Conservation (phyloP, 1,139 yeast species). For the Williopsis jadinii region DNA sequence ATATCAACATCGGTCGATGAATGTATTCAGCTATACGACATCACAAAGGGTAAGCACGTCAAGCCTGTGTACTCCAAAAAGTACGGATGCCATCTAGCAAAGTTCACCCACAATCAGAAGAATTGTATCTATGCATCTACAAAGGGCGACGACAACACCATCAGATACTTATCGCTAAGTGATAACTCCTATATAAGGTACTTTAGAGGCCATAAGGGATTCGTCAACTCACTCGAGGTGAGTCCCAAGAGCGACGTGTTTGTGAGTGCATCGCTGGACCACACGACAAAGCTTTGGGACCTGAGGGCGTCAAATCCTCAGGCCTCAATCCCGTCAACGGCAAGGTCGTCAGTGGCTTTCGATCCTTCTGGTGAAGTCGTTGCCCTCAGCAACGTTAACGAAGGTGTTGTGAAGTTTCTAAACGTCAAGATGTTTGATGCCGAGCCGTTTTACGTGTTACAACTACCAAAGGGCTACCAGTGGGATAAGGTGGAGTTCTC, state of each 20-base stretch:
- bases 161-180: conserved; percentile 68
- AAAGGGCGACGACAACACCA: conserved; percentile 58
- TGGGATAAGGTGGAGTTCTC: conserved; percentile 79
- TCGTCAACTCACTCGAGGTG: conserved; percentile 67
- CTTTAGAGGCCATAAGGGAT: conserved; percentile 77
- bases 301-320: conserved; percentile 52
- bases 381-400: conserved; percentile 51
- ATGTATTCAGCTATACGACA: conserved; percentile 77
- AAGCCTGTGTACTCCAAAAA: conserved; percentile 77
- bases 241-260: conserved; percentile 67
- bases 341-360: conserved; percentile 54
- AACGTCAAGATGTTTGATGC: conserved; percentile 52
- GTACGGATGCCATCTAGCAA: conserved; percentile 85
- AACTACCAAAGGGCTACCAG: conserved; percentile 30
- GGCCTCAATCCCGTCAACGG: conserved; percentile 55
- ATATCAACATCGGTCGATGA: conserved; percentile 79
- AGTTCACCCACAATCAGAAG: conserved; percentile 63
- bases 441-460: conserved; percentile 42
- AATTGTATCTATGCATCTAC: conserved; percentile 84
- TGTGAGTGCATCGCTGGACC: conserved; percentile 66
- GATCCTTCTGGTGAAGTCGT: conserved; percentile 83
- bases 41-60: conserved; percentile 52
- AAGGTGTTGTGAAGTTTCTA: conserved; percentile 48
- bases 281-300: conserved; percentile 86
- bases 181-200: conserved; percentile 79